Percentiles rank a stretch among this genome's conserved stretches.
phyloP scores from a whole-genome alignment of 495 filamentous ascomycete genomes.

The Penicillium ucsense region DNA sequence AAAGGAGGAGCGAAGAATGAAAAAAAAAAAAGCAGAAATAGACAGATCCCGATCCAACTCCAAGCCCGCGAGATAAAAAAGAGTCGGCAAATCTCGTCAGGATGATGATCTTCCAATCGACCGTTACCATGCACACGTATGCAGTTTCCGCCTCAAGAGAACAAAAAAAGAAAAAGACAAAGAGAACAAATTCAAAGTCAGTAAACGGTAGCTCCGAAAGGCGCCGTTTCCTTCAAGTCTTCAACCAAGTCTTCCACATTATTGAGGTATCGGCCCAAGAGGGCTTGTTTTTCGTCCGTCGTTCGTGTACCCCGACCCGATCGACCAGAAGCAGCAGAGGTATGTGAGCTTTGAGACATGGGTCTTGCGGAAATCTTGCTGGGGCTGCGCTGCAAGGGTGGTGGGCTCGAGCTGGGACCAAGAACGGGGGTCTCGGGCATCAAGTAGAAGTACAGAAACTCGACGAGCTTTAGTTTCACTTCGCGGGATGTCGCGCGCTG shows the following conservation, averaged over 20 bases:
- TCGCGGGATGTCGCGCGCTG: slow-evolving; percentile 68
- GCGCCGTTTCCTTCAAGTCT: slow-evolving; percentile 72
- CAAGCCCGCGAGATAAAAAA: too few species aligned
- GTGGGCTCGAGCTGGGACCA: slow-evolving; percentile 15
- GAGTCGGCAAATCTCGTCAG: too few species aligned
- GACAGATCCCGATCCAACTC: slow-evolving; percentile 8
- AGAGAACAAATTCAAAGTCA: slow-evolving; percentile 9
- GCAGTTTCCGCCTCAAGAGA: not conserved
- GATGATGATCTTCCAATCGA: too few species aligned
- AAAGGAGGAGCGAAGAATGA: slow-evolving; percentile 8
- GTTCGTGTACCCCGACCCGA: slow-evolving; percentile 47
- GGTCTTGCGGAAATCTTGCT: slow-evolving; percentile 50
- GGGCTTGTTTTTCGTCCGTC: slow-evolving; percentile 78
- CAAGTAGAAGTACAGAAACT: slow-evolving; percentile 96
- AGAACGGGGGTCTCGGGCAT: slow-evolving; percentile 75
- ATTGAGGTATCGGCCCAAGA: slow-evolving; percentile 71
- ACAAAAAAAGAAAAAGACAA: too few species aligned
- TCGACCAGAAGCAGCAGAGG: slow-evolving; percentile 19
- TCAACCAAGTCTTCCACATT: slow-evolving; percentile 89
- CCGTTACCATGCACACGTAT: not conserved
- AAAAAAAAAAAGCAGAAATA: slow-evolving; percentile 9
- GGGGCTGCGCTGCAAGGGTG: slow-evolving; percentile 56
- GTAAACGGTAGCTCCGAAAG: slow-evolving; percentile 38
- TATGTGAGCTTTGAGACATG: slow-evolving; percentile 28
- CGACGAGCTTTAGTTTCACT: slow-evolving; percentile 86